Percentiles rank a stretch among this genome's conserved stretches.
phyloP scores from a whole-genome alignment of 2,329 filamentous ascomycete species.

The Pseudogymnoascus sp. region DNA sequence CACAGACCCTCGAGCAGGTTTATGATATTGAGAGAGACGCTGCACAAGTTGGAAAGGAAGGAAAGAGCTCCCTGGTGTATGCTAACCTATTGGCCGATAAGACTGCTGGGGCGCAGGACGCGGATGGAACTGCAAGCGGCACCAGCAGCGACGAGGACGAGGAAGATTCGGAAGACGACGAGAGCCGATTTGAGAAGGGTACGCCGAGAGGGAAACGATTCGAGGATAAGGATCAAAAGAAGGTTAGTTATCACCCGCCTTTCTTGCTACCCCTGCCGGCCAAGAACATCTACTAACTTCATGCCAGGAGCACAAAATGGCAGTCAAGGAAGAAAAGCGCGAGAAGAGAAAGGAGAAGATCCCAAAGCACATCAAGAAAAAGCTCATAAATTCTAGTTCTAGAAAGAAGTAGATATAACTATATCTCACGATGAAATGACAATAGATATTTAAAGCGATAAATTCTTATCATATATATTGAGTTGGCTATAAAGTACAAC shows the following conservation, averaged over 20 bases:
- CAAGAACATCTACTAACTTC: constrained; percentile 19
- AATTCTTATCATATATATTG: neutral
- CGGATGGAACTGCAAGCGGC: constrained; percentile 34
- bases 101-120: constrained; percentile 35
- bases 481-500: neutral
- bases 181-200: constrained; percentile 54
- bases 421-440: constrained; percentile 9
- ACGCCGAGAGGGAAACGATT: constrained; percentile 73
- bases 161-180: constrained; percentile 37
- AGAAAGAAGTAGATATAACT: constrained; percentile 52
- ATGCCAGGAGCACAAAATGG: constrained; percentile 63
- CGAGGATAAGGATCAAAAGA: constrained; percentile 85
- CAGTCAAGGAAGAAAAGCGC: constrained; percentile 89
- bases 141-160: constrained; percentile 29
- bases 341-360: constrained; percentile 94
- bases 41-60: constrained; percentile 63
- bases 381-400: constrained; percentile 52
- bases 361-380: constrained; percentile 93
- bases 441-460: constrained; percentile 4
- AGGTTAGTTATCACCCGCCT: constrained; percentile 36
- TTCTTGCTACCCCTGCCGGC: neutral
- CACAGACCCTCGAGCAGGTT: constrained; percentile 89
- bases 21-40: constrained; percentile 93
- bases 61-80: constrained; percentile 74
- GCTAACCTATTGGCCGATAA: constrained; percentile 71